Conservation (phyloP, 2,329 filamentous ascomycete genomes). For the Geosmithia morbida region DNA sequence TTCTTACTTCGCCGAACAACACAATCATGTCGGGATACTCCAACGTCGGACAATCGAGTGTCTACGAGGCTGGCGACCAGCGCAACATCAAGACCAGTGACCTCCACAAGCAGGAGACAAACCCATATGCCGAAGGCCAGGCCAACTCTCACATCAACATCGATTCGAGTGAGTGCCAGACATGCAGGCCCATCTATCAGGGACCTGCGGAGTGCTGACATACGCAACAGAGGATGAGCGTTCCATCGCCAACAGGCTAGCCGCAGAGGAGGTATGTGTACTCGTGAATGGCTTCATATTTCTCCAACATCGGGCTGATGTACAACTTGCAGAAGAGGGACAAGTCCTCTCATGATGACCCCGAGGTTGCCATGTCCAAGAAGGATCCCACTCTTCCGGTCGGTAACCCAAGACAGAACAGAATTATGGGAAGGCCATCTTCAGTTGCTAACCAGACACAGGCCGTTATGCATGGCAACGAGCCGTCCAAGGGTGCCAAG, state of each 20-base stretch:
- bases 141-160: conserved; percentile 50
- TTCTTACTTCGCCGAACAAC: not conserved
- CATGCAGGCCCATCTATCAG: not conserved
- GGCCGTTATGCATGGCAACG: conserved; percentile 56
- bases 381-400: conserved; percentile 47
- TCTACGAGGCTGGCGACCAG: conserved; percentile 72
- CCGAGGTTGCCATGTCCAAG: conserved; percentile 27
- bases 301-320: conserved; percentile 1
- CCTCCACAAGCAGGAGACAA: conserved; percentile 35
- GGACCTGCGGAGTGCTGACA: conserved; percentile 6
- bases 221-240: conserved; percentile 47
- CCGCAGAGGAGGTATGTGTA: conserved; percentile 38
- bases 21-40: conserved; percentile 29
- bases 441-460: conserved; percentile 8
- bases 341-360: conserved; percentile 29
- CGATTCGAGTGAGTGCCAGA: conserved; percentile 50
- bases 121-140: conserved; percentile 61
- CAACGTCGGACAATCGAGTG: conserved; percentile 47
- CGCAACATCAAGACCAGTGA: conserved; percentile 44
- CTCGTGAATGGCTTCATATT: conserved; percentile 3
- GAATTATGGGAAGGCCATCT: not conserved
- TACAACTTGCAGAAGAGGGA: conserved; percentile 4
- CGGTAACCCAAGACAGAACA: conserved; percentile 10
- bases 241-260: conserved; percentile 57
- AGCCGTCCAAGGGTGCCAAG: conserved; percentile 58